Base-by-base conservation (phyloP, 805 yeast species). In the Wickerhamiella sergipiensis region DNA sequence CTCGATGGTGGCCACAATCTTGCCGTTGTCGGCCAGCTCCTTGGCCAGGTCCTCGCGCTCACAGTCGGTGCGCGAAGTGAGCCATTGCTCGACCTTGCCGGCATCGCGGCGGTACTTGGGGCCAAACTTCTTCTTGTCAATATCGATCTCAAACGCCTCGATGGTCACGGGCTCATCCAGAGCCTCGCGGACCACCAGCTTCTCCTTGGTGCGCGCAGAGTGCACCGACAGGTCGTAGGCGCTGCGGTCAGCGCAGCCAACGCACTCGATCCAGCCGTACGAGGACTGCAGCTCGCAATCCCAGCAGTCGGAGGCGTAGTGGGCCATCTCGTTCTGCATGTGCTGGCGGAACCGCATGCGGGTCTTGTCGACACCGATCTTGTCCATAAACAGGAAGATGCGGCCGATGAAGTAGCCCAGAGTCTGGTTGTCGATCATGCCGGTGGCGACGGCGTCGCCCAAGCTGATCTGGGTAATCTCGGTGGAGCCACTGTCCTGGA, bases 231-330 rank as follows among this genome's bases (percentile, higher is more conserved):
- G 79, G 72, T 92, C 99, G 67, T 87, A 92, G 43, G 99, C 99
- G 45, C 95, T 85, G 75, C 99, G 81, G 72, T 92, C 99, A 58
- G 99, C 99, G 74, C 97, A 92, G 60, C 99, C 99, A 67, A 92
- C 97, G 81, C 98, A 94, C 74, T 92, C 99, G 62, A 92, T 85
- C 99, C 99, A 92, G 62, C 99, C 99, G 63, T 87, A 92, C 33
- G 96, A 86, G 43, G 96, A 82, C 61, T 85, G 81, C 63, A 92
- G 76, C 74, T 92, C 99, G 58, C 95, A 97, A 72, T 92, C 99
- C 99, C 99, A 92, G 76, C 99, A 92, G 73, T 92, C 99, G 59
- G 95, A 81, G 54, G 98, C 98, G 69, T 92, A 92, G 70, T 92
- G 99, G 18, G 99, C 99, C 99, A 92, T 92, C 74, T 92, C 99